A percentile compares a stretch with the other conserved stretches of the same genome.
Conservation (phyloP, 1,284 basidiomycete genomes). For the Cutaneotrichosporon spelunceum region DNA sequence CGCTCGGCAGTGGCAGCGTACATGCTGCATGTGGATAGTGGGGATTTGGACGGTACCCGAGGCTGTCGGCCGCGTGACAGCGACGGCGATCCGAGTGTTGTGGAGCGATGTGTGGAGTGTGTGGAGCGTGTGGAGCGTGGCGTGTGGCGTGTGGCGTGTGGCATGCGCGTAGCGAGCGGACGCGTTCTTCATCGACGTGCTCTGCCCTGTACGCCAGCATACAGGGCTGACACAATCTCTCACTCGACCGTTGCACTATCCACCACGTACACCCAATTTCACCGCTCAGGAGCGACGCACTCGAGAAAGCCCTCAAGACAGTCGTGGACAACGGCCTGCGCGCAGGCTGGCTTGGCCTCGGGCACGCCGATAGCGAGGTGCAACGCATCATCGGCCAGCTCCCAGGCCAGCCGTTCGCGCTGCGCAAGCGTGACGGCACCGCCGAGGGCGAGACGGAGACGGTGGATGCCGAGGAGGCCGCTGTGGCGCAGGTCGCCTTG, state of each 20-base stretch:
- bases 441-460: neutral
- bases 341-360: constrained; percentile 58
- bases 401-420: constrained; percentile 21
- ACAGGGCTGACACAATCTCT: neutral
- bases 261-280: neutral
- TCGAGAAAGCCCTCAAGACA: constrained; percentile 64
- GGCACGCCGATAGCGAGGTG: constrained; percentile 36
- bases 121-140: too few relatives aligned
- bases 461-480: neutral
- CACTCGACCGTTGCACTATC: constrained; percentile 5
- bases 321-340: constrained; percentile 69
- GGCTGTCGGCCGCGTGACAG: too few relatives aligned
- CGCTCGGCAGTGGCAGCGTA: too few relatives aligned
- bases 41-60: too few relatives aligned
- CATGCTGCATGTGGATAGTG: too few relatives aligned
- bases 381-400: constrained; percentile 22
- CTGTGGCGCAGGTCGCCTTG: neutral
- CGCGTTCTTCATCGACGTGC: too few relatives aligned
- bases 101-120: too few relatives aligned
- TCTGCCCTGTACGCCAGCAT: too few relatives aligned
- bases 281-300: constrained; percentile 50
- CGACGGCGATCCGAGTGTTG: too few relatives aligned
- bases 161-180: too few relatives aligned
- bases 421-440: constrained; percentile 15
- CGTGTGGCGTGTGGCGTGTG: too few relatives aligned